Evolutionary conservation across 2,329 filamentous ascomycete species (phyloP).

Genomic region (Hypoxylon sp.): DNA sequence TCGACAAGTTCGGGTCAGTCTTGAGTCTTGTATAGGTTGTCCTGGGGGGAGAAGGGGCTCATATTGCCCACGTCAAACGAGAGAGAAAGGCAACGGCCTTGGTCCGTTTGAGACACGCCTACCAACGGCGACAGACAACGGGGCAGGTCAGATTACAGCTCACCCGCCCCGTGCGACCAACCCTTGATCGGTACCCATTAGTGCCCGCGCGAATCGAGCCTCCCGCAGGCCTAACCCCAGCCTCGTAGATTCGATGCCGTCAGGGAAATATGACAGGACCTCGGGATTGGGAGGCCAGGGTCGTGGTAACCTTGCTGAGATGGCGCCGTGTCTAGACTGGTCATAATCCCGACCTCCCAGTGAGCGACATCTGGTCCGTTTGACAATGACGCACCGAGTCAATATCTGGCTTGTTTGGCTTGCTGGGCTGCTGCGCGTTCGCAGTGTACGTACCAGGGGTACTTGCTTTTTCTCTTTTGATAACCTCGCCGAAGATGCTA

Average conservation of each 20-base stretch:
- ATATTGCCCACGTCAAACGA: slow-evolving; percentile 6
- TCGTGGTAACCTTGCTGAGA: background rate
- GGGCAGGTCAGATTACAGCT: background rate
- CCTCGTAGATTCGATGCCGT: slow-evolving; percentile 14
- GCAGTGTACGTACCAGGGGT: background rate
- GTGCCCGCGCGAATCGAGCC: slow-evolving; percentile 14
- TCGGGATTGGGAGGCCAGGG: slow-evolving; percentile 2
- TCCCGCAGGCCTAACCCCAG: slow-evolving; percentile 16
- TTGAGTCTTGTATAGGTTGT: background rate
- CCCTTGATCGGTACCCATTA: slow-evolving; percentile 5
- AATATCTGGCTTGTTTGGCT: slow-evolving; percentile 7
- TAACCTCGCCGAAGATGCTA: background rate
- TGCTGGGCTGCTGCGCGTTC: slow-evolving; percentile 2
- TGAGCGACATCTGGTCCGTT: slow-evolving; percentile 16
- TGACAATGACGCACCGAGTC: slow-evolving; percentile 12
- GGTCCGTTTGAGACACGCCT: slow-evolving; percentile 26
- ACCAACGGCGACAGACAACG: slow-evolving; percentile 29
- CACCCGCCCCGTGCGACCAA: slow-evolving; percentile 32
- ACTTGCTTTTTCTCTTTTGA: slow-evolving; percentile 7
- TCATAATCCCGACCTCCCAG: background rate
- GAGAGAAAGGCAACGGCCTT: background rate
- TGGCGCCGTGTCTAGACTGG: slow-evolving; percentile 17
- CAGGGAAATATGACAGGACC: slow-evolving; percentile 31
- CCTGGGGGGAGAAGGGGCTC: background rate
- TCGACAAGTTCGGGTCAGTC: background rate